Base-by-base conservation (phyloP, 2,329 filamentous ascomycete species). In the Paraphaeosphaeria sporulosa region DNA sequence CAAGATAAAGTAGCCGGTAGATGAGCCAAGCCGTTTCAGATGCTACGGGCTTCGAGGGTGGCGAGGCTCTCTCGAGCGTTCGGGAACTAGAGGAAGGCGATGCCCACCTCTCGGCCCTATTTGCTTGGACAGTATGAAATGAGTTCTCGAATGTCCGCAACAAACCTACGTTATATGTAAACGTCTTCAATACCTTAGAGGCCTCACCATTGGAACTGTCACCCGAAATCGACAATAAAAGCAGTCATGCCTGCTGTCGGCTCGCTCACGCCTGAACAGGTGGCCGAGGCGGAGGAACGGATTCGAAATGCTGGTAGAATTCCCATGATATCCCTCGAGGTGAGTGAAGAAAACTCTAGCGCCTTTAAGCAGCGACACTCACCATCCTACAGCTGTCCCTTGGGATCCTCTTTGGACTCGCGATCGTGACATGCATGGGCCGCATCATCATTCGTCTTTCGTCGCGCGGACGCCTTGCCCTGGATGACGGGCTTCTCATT, bases 401-500 rank as follows among this genome's bases (percentile, higher is more conserved):
- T 7, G 46, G 44, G 2, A 23, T 61, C 4, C 38, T 61, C 17
- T 48, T 51, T 40, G 58, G 44, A 6, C 15, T 58, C 7, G 55
- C 59, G 3, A 5, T 51, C 1, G n/a, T 57, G 19, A 15, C 40
- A 19, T 55, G 48, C 40, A 9, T 51, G 2, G 48, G 55, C 19
- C 49, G 59, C 17, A 42, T 61, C n/a, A 19, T 50, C 23, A 51
- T 58, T 3, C 55, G 59, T 30, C 27, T 61, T 6, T 17, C 36
- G 3, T 30, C 46, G 32, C 55, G 51, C 50, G 44, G 59, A 43
- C 40, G 43, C 25, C 50, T 61, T 4, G 21, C 17, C 13, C 55
- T 58, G 1, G 59, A 61, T 46, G 55, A 61, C 32, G 40, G 7
- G 8, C 52, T 61, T 12, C 49, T 61, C 15, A n/a, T 51, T 17